These are phyloP conservation scores for Strobilomyces dryophilus DNA, from an alignment of 768 basidiomycete genomes.

Conservation along the genomic window DNA sequence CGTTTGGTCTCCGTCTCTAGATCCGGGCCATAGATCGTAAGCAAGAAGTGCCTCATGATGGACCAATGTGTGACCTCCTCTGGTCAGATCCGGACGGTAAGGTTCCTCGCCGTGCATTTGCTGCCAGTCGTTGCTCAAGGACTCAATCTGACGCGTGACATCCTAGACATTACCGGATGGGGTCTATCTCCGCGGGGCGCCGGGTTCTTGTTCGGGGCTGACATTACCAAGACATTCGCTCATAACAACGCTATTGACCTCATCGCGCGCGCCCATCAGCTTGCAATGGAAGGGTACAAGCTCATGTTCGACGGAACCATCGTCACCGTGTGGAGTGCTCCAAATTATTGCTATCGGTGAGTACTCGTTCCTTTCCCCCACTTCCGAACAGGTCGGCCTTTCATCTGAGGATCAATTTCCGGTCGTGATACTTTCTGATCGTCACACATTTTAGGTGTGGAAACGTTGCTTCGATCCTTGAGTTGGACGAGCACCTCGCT, in stretches of 20 bases:
- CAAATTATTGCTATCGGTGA: conserved; percentile 96
- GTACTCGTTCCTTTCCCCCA: conserved; percentile 26
- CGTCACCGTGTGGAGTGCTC: conserved; percentile 97
- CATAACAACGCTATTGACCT: conserved; percentile 92
- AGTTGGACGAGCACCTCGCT: conserved; percentile 87
- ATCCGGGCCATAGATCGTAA: conserved; percentile 94
- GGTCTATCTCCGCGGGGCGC: conserved; percentile 97
- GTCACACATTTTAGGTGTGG: conserved; percentile 63
- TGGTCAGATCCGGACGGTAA: conserved; percentile 99
- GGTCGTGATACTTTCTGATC: conserved; percentile 11
- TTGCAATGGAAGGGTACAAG: conserved; percentile 97
- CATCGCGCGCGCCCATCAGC: conserved; percentile 95
- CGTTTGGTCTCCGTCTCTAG: conserved; percentile 36
- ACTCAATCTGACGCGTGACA: conserved; percentile 1
- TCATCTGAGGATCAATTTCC: conserved; percentile 23
- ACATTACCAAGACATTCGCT: conserved; percentile 85
- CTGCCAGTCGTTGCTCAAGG: conserved; percentile 11
- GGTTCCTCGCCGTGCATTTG: conserved; percentile 10
- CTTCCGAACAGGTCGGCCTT: conserved; percentile 13
- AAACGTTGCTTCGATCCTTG: conserved; percentile 91
- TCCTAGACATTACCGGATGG: conserved; percentile 85
- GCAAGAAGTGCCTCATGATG: conserved; percentile 98
- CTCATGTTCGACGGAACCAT: conserved; percentile 94
- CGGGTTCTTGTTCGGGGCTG: conserved; percentile 90
- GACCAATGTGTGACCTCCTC: conserved; percentile 97